Conservation (phyloP, 108 stramenopile genomes). For the Stephanodiscus triporus region DNA sequence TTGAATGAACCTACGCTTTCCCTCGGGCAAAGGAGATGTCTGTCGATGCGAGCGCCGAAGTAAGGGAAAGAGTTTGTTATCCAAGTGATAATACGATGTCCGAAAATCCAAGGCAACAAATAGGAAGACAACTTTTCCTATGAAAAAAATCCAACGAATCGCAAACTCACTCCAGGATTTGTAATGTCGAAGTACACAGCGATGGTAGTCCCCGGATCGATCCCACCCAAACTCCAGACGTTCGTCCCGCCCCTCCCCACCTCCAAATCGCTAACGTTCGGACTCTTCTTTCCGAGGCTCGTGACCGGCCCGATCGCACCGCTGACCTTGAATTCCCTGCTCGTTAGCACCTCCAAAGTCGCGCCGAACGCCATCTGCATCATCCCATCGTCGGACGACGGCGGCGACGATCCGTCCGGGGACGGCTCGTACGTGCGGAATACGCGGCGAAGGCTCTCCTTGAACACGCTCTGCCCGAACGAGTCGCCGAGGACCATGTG, state of each 20-base stretch:
- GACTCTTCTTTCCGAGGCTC: slow-evolving; percentile 86
- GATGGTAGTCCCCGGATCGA: slow-evolving; percentile 95
- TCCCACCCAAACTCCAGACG: slow-evolving; percentile 96
- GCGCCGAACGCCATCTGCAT: slow-evolving; percentile 96
- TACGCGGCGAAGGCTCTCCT: slow-evolving; percentile 95
- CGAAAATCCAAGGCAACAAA: background rate
- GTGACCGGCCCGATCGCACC: slow-evolving; percentile 89
- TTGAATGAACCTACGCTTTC: slow-evolving; percentile 92
- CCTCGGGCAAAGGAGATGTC: slow-evolving; percentile 81
- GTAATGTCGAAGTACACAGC: slow-evolving; percentile 99
- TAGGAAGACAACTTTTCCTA: background rate
- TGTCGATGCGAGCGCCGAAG: background rate
- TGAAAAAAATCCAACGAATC: background rate
- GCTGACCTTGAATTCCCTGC: slow-evolving; percentile 93
- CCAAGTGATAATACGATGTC: background rate
- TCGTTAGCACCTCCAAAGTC: slow-evolving; percentile 89
- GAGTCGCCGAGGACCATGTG: slow-evolving; percentile 97
- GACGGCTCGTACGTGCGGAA: slow-evolving; percentile 89
- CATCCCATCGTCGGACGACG: slow-evolving; percentile 87
- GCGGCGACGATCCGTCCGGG: background rate
- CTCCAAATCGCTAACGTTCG: slow-evolving; percentile 94
- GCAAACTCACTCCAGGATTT: slow-evolving; percentile 63
- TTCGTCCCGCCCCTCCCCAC: slow-evolving; percentile 98
- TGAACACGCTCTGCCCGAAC: slow-evolving; percentile 97
- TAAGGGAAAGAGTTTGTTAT: background rate